Percentiles rank a stretch among this genome's conserved stretches.
phyloP scores from a whole-genome alignment of 2,329 filamentous ascomycete species.

The Fusarium globosum region DNA sequence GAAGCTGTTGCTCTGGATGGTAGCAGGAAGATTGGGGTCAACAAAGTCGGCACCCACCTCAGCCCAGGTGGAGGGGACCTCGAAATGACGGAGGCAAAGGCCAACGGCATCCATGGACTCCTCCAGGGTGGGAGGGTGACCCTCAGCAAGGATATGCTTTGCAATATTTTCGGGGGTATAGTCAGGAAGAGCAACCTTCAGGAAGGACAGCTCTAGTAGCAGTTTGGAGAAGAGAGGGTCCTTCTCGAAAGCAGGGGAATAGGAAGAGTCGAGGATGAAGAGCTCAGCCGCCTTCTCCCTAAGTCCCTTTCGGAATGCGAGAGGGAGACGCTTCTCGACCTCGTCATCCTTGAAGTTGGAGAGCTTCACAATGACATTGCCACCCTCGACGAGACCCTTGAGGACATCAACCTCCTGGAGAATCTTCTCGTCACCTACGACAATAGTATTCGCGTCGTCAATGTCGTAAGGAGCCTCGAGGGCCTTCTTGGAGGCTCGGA shows the following conservation, averaged over 20 bases:
- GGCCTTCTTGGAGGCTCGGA: conserved; percentile 83
- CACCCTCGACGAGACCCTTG: conserved; percentile 74
- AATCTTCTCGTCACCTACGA: conserved; percentile 83
- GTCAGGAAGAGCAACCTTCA: conserved; percentile 78
- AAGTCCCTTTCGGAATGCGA: conserved; percentile 75
- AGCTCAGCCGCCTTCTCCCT: conserved; percentile 77
- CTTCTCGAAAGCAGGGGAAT: conserved; percentile 74
- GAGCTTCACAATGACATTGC: conserved; percentile 80
- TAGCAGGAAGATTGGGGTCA: conserved; percentile 65
- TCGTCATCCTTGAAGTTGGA: conserved; percentile 88
- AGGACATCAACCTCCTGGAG: conserved; percentile 82
- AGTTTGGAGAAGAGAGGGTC: conserved; percentile 72
- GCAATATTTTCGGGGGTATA: conserved; percentile 70
- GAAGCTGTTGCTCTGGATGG: conserved; percentile 85
- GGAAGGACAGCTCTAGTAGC: conserved; percentile 83
- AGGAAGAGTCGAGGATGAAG: conserved; percentile 78
- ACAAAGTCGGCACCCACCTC: conserved; percentile 68
- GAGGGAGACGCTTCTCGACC: conserved; percentile 85
- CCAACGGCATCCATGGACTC: conserved; percentile 76
- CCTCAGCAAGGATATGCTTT: conserved; percentile 72
- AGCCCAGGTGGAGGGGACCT: conserved; percentile 84
- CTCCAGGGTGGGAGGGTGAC: conserved; percentile 59
- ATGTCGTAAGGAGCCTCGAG: conserved; percentile 88
- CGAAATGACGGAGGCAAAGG: conserved; percentile 76
- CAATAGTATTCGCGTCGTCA: conserved; percentile 80